Percentiles rank a stretch among this genome's conserved stretches.
These are phyloP conservation scores for Hyphopichia fennica DNA, from an alignment of 1,139 yeast species.

Conservation along the genomic window DNA sequence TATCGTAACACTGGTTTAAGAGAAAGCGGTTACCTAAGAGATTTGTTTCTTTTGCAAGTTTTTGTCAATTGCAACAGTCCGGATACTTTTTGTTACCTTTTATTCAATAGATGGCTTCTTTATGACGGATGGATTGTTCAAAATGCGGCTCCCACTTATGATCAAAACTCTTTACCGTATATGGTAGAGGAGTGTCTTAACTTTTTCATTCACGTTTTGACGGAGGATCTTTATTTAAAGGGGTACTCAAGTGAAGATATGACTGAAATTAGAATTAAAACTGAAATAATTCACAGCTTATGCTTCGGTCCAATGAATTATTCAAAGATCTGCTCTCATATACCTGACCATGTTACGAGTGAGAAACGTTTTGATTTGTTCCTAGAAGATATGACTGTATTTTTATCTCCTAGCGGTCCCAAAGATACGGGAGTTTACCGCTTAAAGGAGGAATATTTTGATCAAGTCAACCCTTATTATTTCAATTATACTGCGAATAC, in stretches of 20 bases:
- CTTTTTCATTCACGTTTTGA: conserved; percentile 65
- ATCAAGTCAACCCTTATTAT: conserved; percentile 75
- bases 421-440: conserved; percentile 70
- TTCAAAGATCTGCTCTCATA: conserved; percentile 63
- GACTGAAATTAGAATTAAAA: conserved; percentile 51
- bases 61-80: conserved; percentile 62
- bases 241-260: conserved; percentile 53
- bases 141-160: conserved; percentile 23
- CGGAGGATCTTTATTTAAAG: conserved; percentile 64
- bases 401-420: conserved; percentile 60
- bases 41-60: conserved; percentile 69
- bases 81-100: conserved; percentile 54
- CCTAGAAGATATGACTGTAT: conserved; percentile 59
- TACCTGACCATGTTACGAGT: conserved; percentile 73
- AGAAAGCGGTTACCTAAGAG: conserved; percentile 80
- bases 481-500: conserved; percentile 75
- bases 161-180: conserved; percentile 46
- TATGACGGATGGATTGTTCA: conserved; percentile 45
- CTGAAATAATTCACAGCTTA: conserved; percentile 76
- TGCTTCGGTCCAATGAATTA: conserved; percentile 74
- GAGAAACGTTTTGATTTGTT: conserved; percentile 76
- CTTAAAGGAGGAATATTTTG: conserved; percentile 57
- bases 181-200: conserved; percentile 82
- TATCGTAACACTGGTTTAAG: conserved; percentile 81
- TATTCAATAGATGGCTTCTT: conserved; percentile 73